Base-by-base conservation (phyloP, 148 eudicot species). In the Suaeda aralocaspica region DNA sequence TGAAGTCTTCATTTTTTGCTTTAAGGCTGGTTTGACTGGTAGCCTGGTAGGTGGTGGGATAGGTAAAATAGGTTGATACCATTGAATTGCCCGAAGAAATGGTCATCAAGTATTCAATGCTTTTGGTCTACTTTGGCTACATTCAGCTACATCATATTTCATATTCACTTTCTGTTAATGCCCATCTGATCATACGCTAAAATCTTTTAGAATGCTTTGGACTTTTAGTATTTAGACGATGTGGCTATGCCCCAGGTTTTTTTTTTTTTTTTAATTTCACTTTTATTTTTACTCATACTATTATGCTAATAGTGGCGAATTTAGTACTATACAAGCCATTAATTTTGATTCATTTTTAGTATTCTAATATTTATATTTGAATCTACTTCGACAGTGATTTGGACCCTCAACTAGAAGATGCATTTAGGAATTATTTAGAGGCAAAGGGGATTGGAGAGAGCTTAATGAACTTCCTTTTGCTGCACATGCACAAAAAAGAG, bases 401-500 rank as follows among this genome's bases (percentile, higher is more conserved):
- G 84, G 89, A 89, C 67, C 86, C 85, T 9, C 9, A 19, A 55
- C 78, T 92, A 68, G 87, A 75, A 78, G 76, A 45, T 22, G 88
- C 82, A 67, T 83, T 92, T 39, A 84, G 75, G 74, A 79, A 73
- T 31, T 89, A 92, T 80, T 84, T 92, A 41, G 66, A 74, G 50
- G 71, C 87, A 5, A 88, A 78, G 70, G 97, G 97, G 49, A 81
- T 92, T 19, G 75, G 81, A 25, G 72, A 83, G 70, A 75, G 72
- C 74, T 36, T 92, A 16, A 61, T 79, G 45, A 78, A 74, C 69
- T 88, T 82, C 76, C 84, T 92, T 71, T 76, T 86, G 34, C 71
- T 49, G 73, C 84, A 89, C 76, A 66, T 92, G 60, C 96, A 92
- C 77, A 83, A 77, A 52, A 89, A 86, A 82, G 97, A 92, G 87